Percentiles rank a stretch among this genome's conserved stretches.
These are phyloP conservation scores for Camelina neglecta DNA, from an alignment of 345 rosid genomes.

Conservation along the genomic window DNA sequence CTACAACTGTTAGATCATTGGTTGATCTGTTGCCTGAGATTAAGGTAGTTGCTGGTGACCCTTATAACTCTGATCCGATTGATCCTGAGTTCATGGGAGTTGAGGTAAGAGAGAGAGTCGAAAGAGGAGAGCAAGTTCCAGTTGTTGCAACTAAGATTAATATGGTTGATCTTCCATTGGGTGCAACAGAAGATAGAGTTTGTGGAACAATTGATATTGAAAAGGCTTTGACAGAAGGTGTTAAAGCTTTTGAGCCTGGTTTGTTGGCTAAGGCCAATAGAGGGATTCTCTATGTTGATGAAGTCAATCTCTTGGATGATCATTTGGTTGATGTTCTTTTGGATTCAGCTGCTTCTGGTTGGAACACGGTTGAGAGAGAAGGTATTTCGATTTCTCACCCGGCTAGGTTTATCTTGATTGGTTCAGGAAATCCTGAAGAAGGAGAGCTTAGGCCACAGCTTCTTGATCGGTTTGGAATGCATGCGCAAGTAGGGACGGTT, in stretches of 20 bases:
- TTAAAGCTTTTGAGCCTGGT: conserved; percentile 98
- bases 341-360: conserved; percentile 96
- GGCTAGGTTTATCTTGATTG: conserved; percentile 90
- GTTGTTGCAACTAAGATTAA: conserved; percentile 68
- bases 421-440: conserved; percentile 97
- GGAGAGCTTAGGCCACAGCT: conserved; percentile 96
- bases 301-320: conserved; percentile 95
- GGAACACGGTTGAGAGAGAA: conserved; percentile 97
- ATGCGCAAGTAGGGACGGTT: conserved; percentile 95
- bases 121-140: conserved; percentile 59
- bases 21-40: conserved; percentile 93
- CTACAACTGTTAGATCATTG: conserved; percentile 90
- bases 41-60: conserved; percentile 79
- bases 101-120: conserved; percentile 72
- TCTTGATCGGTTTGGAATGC: conserved; percentile 96
- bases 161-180: conserved; percentile 94
- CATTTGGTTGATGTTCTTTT: conserved; percentile 94
- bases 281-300: conserved; percentile 96
- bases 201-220: conserved; percentile 94
- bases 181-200: conserved; percentile 93
- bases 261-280: conserved; percentile 96
- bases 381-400: conserved; percentile 97
- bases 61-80: conserved; percentile 88
- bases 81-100: conserved; percentile 95
- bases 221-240: conserved; percentile 89